Base-by-base conservation (phyloP, 1,139 yeast genomes). In the Meyerozyma guilliermondii region DNA sequence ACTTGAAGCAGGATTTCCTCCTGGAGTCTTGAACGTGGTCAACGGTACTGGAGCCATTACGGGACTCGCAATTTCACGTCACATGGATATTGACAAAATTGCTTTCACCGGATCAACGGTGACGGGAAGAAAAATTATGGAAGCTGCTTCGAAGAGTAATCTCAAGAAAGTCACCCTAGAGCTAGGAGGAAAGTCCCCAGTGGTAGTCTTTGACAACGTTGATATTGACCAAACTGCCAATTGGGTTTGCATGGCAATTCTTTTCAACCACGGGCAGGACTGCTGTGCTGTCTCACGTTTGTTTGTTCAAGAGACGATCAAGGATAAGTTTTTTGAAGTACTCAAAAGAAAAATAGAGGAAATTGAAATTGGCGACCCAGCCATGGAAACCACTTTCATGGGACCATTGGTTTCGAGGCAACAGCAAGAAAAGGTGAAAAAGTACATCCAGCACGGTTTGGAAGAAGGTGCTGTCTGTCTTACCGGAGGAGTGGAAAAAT, bases 91-190 rank as follows among this genome's bases (percentile, higher is more conserved):
- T 59, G 80, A 80, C 67, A 86, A 86, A 74, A 76, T 86, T 56
- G 92, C 95, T 18, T 86, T 86, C 67, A 86, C 95, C 40, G 95
- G 95, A 53, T 85, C 94, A 24, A 86, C 95, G 45, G 83, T 81
- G 44, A 82, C 87, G 50, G 95, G 95, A 60, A 81, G 84, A 60
- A 71, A 68, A 54, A 83, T 86, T 51, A 80, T 86, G 87, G 76
- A 74, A 61, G 76, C 80, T 53, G 86, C 89, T 54, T 83, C 91
- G 36, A 63, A 61, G 49, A 74, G 84, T 38, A 81, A 80, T 65
- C 70, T 84, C 65, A 85, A 85, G 74, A 83, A 83, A 66, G 86
- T 84, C 43, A 85, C 95, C 35, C 76, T 86, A 54, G 95, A 86
- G 70, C 80, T 85, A 55, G 95, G 95, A 56, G 95, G 95, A 57